Evolutionary conservation across 2,329 filamentous ascomycete species (phyloP).

Genomic region (Bipolaris gigantea): DNA sequence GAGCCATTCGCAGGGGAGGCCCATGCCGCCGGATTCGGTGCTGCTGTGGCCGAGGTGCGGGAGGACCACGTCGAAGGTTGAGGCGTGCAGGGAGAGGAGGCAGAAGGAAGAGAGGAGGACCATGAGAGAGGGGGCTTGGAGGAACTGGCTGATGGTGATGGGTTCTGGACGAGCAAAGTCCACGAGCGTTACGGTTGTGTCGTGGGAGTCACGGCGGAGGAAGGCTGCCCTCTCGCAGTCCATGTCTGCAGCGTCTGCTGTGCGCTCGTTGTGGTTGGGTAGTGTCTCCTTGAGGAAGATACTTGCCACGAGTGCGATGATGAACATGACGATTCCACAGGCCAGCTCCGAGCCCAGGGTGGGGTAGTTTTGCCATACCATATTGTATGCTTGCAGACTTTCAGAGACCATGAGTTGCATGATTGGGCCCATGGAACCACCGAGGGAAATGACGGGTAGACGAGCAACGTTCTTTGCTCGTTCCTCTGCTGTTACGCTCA

Average conservation of each 20-base stretch:
- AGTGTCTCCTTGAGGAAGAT: slow-evolving; percentile 48
- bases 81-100: slow-evolving; percentile 59
- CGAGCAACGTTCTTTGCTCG: slow-evolving; percentile 49
- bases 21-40: slow-evolving; percentile 50
- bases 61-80: slow-evolving; percentile 55
- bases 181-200: slow-evolving; percentile 39
- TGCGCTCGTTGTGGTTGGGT: slow-evolving; percentile 29
- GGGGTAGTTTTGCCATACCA: slow-evolving; percentile 49
- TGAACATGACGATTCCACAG: slow-evolving; percentile 47
- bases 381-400: slow-evolving; percentile 47
- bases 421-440: slow-evolving; percentile 51
- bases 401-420: slow-evolving; percentile 48
- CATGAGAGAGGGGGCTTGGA: slow-evolving; percentile 51
- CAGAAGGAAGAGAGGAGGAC: slow-evolving; percentile 54
- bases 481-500: slow-evolving; percentile 42
- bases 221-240: slow-evolving; percentile 54
- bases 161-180: slow-evolving; percentile 46
- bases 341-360: slow-evolving; percentile 50
- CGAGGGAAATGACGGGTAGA: slow-evolving; percentile 50
- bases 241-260: slow-evolving; percentile 26
- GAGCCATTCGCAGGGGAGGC: slow-evolving; percentile 51
- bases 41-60: slow-evolving; percentile 53
- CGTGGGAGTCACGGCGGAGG: slow-evolving; percentile 44
- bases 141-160: slow-evolving; percentile 50
- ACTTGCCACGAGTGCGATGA: slow-evolving; percentile 46